Evolutionary conservation across 495 filamentous ascomycete genomes (phyloP).

Genomic region (Penicillium lagena): DNA sequence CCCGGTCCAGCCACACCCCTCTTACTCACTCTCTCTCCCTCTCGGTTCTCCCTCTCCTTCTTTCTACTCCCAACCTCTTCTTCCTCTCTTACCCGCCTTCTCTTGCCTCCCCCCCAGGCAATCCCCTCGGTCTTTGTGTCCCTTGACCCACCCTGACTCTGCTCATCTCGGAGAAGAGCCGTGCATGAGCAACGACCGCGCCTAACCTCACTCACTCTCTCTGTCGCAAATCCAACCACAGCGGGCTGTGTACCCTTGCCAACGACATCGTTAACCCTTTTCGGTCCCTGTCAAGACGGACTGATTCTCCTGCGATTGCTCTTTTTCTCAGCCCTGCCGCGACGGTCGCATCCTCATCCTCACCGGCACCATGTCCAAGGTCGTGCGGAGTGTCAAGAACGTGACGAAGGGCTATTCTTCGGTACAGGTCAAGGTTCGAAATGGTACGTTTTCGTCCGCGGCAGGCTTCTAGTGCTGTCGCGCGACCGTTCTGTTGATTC

Average conservation of each 20-base stretch:
- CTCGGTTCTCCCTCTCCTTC: conserved; percentile 5
- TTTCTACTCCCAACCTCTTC: neutral
- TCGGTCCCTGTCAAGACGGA: too few relatives aligned
- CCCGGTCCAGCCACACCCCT: conserved; percentile 25
- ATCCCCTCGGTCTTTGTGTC: too few relatives aligned
- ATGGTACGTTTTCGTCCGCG: conserved; percentile 60
- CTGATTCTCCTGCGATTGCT: conserved; percentile 3
- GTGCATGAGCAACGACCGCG: conserved; percentile 3
- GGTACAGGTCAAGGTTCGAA: conserved; percentile 97
- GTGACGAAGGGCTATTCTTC: conserved; percentile 98
- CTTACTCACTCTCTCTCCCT: conserved; percentile 15
- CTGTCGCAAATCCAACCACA: conserved; percentile 10
- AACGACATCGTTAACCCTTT: neutral
- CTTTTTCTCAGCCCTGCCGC: conserved; percentile 4
- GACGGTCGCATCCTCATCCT: conserved; percentile 10
- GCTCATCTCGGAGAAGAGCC: neutral
- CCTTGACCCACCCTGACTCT: neutral
- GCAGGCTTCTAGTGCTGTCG: neutral
- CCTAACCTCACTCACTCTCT: conserved; percentile 14
- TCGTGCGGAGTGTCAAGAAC: conserved; percentile 98
- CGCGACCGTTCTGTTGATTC: neutral
- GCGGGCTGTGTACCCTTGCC: conserved; percentile 21
- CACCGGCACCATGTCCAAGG: conserved; percentile 75
- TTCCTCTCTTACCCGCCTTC: conserved; percentile 1
- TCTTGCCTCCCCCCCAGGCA: neutral